Percentiles rank a stretch among this genome's conserved stretches.
These are phyloP conservation scores for Penicillium hordei DNA, from an alignment of 2,329 filamentous ascomycete species.

Conservation along the genomic window DNA sequence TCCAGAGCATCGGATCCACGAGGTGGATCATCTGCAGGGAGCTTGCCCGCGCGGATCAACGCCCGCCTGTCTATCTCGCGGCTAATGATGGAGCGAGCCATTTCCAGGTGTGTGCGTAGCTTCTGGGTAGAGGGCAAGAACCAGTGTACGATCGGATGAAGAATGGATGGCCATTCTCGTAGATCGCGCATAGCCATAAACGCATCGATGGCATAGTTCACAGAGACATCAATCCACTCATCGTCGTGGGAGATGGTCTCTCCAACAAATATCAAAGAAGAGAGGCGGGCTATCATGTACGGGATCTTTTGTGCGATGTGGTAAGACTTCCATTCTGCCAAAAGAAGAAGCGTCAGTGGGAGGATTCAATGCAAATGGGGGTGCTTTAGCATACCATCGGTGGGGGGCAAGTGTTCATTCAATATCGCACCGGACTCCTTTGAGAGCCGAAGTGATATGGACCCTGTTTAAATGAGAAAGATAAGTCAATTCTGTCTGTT, in stretches of 20 bases:
- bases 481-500: not conserved
- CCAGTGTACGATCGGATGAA: constrained; percentile 48
- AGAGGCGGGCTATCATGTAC: constrained; percentile 54
- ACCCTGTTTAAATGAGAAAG: constrained; percentile 13
- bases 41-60: constrained; percentile 23
- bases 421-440: constrained; percentile 26
- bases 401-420: constrained; percentile 25
- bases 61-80: constrained; percentile 26
- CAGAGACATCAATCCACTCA: constrained; percentile 30
- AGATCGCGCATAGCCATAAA: constrained; percentile 41
- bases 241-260: constrained; percentile 23
- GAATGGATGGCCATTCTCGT: constrained; percentile 41
- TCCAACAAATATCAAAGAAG: constrained; percentile 41
- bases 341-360: constrained; percentile 10
- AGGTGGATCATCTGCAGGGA: constrained; percentile 16
- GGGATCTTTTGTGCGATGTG: constrained; percentile 55
- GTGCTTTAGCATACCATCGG: constrained; percentile 23
- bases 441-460: constrained; percentile 29
- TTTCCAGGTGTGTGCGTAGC: constrained; percentile 40
- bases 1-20: constrained; percentile 30
- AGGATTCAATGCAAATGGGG: not conserved
- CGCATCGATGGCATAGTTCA: constrained; percentile 26
- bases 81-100: constrained; percentile 39
- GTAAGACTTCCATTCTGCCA: constrained; percentile 55
- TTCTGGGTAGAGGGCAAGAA: constrained; percentile 45